Percentiles rank a stretch among this genome's conserved stretches.
These are phyloP conservation scores for Blastobotrys illinoisensis DNA, from an alignment of 1,139 yeast genomes.

Conservation along the genomic window DNA sequence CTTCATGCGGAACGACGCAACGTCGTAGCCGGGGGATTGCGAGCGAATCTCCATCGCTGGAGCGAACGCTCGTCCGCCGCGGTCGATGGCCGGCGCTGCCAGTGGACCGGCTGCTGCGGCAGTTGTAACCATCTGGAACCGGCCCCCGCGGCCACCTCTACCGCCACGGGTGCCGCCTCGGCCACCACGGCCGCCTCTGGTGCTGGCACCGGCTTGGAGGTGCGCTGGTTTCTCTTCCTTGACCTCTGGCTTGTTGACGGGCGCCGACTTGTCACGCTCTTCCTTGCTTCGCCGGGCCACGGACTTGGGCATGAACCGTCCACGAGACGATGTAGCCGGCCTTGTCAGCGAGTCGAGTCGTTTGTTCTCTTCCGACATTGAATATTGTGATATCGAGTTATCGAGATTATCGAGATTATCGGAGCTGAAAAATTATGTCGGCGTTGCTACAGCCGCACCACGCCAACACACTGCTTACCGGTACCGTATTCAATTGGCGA, in stretches of 20 bases:
- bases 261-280: conserved; percentile 74
- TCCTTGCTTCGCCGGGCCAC: conserved; percentile 79
- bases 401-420: background rate
- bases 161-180: conserved; percentile 19
- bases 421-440: background rate
- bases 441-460: background rate
- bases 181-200: conserved; percentile 19
- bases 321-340: conserved; percentile 31
- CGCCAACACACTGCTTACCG: too few relatives aligned
- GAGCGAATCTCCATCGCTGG: conserved; percentile 8
- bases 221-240: conserved; percentile 9
- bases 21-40: conserved; percentile 4
- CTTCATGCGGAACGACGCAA: conserved; percentile 15
- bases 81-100: conserved; percentile 26
- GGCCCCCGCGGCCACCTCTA: conserved; percentile 18
- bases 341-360: conserved; percentile 12
- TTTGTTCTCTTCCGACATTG: background rate
- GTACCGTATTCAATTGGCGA: too few relatives aligned
- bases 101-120: conserved; percentile 32
- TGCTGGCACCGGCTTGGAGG: conserved; percentile 5
- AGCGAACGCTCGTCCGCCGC: conserved; percentile 3
- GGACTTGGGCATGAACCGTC: conserved; percentile 75
- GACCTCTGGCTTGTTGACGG: conserved; percentile 44
- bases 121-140: conserved; percentile 28
- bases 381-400: background rate